Percentiles rank a stretch among this genome's conserved stretches.
phyloP scores from a whole-genome alignment of 2,329 filamentous ascomycete species.

The Aspergillus jensenii region DNA sequence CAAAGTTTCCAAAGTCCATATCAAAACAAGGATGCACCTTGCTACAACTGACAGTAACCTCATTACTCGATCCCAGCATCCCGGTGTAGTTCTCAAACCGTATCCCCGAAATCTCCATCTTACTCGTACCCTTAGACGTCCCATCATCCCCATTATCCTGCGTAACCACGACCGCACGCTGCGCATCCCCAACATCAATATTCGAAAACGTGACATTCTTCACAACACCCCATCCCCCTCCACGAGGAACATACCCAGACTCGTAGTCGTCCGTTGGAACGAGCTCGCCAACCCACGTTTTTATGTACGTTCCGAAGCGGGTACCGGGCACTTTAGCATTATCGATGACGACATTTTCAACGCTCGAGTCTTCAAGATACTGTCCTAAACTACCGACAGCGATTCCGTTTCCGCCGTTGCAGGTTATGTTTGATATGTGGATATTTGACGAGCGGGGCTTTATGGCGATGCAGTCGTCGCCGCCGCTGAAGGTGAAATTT shows the following conservation, averaged over 20 bases:
- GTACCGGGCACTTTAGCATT: constrained; percentile 47
- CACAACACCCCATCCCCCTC: constrained; percentile 56
- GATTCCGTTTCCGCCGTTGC: constrained; percentile 54
- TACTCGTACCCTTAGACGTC: constrained; percentile 48
- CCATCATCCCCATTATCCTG: constrained; percentile 54
- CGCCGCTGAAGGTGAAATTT: constrained; percentile 56
- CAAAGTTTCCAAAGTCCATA: background rate
- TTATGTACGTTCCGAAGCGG: constrained; percentile 54
- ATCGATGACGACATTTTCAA: constrained; percentile 50
- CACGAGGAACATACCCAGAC: constrained; percentile 48
- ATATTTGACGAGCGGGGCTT: constrained; percentile 65
- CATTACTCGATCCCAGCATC: background rate
- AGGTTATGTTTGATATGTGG: constrained; percentile 54
- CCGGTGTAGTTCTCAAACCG: constrained; percentile 55
- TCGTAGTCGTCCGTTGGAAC: constrained; percentile 52
- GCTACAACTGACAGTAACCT: background rate
- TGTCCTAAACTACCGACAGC: constrained; percentile 56
- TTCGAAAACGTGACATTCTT: constrained; percentile 53
- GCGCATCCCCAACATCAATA: constrained; percentile 50
- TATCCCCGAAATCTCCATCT: constrained; percentile 52
- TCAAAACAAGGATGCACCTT: background rate
- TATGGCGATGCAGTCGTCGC: constrained; percentile 61
- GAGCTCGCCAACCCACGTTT: constrained; percentile 55
- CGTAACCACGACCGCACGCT: constrained; percentile 45
- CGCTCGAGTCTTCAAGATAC: constrained; percentile 55